Percentiles rank a stretch among this genome's conserved stretches.
Evolutionary conservation across 140 eudicot species (phyloP).

Genomic region (Bidens hawaiensis): DNA sequence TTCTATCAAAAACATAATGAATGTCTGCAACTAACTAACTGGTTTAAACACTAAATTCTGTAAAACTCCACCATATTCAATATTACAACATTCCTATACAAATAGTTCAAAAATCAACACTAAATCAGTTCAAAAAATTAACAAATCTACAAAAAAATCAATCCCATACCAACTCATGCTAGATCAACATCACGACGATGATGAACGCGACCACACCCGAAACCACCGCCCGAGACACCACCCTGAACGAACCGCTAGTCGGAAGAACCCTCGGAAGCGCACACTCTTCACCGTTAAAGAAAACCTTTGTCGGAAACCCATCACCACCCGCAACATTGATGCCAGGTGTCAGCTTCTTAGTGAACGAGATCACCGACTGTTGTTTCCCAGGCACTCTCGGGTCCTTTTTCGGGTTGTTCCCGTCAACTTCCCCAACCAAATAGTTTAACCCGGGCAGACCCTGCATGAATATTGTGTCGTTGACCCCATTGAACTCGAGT

Average conservation of each 20-base stretch:
- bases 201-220: constrained; percentile 28
- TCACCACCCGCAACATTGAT: constrained; percentile 58
- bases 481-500: constrained; percentile 35
- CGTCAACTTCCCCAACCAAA: constrained; percentile 72
- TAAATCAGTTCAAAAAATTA: constrained; percentile 27
- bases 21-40: neutral
- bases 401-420: constrained; percentile 44
- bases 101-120: constrained; percentile 18
- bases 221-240: constrained; percentile 3
- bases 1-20: neutral
- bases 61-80: constrained; percentile 6
- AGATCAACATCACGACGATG: constrained; percentile 30
- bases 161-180: constrained; percentile 19
- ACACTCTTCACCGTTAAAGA: constrained; percentile 92
- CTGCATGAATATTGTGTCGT: constrained; percentile 86
- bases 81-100: constrained; percentile 34
- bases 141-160: constrained; percentile 39
- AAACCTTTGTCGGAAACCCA: constrained; percentile 77
- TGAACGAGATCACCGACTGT: constrained; percentile 88
- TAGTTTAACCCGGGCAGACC: constrained; percentile 81
- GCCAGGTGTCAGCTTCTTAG: constrained; percentile 63
- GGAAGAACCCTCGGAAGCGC: constrained; percentile 68
- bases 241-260: constrained; percentile 26
- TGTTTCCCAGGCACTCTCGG: constrained; percentile 92
- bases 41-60: neutral